Evolutionary conservation across 2,329 filamentous ascomycete species (phyloP).

Genomic region (Fusarium graminum): DNA sequence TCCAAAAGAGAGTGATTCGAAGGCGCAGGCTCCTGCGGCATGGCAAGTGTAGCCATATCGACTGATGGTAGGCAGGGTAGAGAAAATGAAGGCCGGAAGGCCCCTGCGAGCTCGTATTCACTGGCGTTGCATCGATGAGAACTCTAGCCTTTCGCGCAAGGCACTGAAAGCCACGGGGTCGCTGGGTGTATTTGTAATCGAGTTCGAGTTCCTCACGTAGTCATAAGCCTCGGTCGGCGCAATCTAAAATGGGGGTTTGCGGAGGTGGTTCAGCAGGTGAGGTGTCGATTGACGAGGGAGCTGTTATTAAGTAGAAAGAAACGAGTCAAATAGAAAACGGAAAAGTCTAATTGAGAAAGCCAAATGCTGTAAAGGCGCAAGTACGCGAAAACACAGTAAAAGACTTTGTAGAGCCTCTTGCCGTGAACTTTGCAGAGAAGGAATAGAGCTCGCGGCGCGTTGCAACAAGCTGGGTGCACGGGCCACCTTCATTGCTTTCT

Average conservation of each 20-base stretch:
- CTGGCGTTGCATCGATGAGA: slow-evolving; percentile 44
- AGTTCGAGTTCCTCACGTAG: slow-evolving; percentile 26
- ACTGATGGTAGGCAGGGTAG: slow-evolving; percentile 36
- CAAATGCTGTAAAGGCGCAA: slow-evolving; percentile 27
- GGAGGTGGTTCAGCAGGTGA: slow-evolving; percentile 19
- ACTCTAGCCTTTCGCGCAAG: not conserved
- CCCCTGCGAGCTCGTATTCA: slow-evolving; percentile 45
- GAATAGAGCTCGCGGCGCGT: slow-evolving; percentile 45
- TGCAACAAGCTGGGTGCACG: slow-evolving; percentile 42
- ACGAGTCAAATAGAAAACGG: slow-evolving; percentile 6
- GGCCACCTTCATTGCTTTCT: slow-evolving; percentile 11
- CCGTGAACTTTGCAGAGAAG: slow-evolving; percentile 31
- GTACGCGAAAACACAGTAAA: slow-evolving; percentile 30
- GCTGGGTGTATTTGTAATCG: slow-evolving; percentile 7
- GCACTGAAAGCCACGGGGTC: slow-evolving; percentile 3
- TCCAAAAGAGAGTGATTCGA: slow-evolving; percentile 50
- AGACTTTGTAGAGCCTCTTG: slow-evolving; percentile 26
- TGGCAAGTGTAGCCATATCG: slow-evolving; percentile 36
- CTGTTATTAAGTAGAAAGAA: slow-evolving; percentile 5
- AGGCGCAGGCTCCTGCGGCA: slow-evolving; percentile 36
- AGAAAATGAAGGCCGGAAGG: slow-evolving; percentile 45
- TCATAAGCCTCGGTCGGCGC: slow-evolving; percentile 33
- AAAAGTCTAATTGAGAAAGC: slow-evolving; percentile 10
- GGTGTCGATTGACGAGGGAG: slow-evolving; percentile 1
- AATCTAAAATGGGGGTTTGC: slow-evolving; percentile 33